phyloP scores from a whole-genome alignment of 352 stramenopile genomes.

The Stephanocyclus meneghinianus region DNA sequence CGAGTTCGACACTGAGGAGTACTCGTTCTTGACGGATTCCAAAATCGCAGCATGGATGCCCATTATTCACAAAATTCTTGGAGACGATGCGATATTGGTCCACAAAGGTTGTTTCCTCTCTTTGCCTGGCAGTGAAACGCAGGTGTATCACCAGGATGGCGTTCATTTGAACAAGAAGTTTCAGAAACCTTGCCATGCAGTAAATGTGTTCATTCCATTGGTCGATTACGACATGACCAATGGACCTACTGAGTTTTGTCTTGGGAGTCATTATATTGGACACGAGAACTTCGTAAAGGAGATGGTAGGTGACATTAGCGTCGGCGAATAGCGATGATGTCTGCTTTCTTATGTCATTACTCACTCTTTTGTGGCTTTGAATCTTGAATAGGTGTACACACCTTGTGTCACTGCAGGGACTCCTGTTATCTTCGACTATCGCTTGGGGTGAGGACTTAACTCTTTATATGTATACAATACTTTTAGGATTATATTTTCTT shows the following conservation, averaged over 20 bases:
- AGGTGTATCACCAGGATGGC: constrained; percentile 81
- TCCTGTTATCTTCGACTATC: constrained; percentile 83
- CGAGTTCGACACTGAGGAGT: constrained; percentile 63
- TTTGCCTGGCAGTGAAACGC: constrained; percentile 61
- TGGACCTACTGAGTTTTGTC: constrained; percentile 80
- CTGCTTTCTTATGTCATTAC: neutral
- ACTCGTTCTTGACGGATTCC: constrained; percentile 72
- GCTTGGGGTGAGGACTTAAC: constrained; percentile 54
- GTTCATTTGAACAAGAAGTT: constrained; percentile 75
- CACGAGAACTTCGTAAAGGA: constrained; percentile 72
- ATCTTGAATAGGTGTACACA: constrained; percentile 40
- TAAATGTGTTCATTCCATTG: constrained; percentile 84
- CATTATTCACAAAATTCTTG: constrained; percentile 74
- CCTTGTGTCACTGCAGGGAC: constrained; percentile 65
- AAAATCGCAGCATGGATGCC: constrained; percentile 77
- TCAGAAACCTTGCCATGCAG: constrained; percentile 77
- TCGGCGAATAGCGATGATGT: neutral
- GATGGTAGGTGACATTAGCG: constrained; percentile 31
- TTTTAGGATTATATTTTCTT: neutral
- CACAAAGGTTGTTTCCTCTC: constrained; percentile 81
- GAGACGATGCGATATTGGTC: constrained; percentile 71
- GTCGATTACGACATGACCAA: constrained; percentile 73
- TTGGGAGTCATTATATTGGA: constrained; percentile 77
- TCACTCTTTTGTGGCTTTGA: neutral
- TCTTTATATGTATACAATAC: neutral